Conservation (phyloP, 495 filamentous ascomycete species). For the Penicillium robsamsonii region DNA sequence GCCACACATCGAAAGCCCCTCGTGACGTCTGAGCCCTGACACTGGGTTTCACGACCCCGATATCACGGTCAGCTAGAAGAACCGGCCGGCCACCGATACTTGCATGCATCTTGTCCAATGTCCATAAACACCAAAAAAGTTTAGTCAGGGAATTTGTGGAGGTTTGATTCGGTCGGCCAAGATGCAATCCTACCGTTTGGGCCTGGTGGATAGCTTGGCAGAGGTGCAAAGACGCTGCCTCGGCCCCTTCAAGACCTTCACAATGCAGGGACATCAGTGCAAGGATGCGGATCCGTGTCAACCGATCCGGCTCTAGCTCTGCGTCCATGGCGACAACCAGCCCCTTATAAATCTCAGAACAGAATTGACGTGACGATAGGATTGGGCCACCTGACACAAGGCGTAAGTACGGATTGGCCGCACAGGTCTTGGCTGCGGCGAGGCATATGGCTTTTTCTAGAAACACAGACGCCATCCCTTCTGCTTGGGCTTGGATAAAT, state of each 20-base stretch:
- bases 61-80: constrained; percentile 64
- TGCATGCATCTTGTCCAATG: constrained; percentile 62
- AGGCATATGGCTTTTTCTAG: constrained; percentile 47
- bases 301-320: constrained; percentile 41
- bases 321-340: constrained; percentile 40
- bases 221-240: constrained; percentile 46
- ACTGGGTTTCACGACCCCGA: constrained; percentile 41
- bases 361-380: constrained; percentile 33
- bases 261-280: constrained; percentile 47
- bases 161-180: constrained; percentile 41
- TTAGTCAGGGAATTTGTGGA: constrained; percentile 41
- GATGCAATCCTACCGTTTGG: constrained; percentile 65
- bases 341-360: constrained; percentile 38
- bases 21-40: constrained; percentile 6
- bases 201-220: constrained; percentile 56
- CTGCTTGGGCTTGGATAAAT: constrained; percentile 21
- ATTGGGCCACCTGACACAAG: constrained; percentile 27
- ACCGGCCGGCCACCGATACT: constrained; percentile 63
- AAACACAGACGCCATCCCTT: constrained; percentile 30
- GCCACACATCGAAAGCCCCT: constrained; percentile 52
- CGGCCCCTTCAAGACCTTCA: constrained; percentile 45
- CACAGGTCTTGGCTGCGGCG: constrained; percentile 43
- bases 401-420: constrained; percentile 33
- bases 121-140: constrained; percentile 67
- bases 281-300: constrained; percentile 46